These are phyloP conservation scores for Solanum piurae DNA, from an alignment of 257 asterid species.

Conservation along the genomic window DNA sequence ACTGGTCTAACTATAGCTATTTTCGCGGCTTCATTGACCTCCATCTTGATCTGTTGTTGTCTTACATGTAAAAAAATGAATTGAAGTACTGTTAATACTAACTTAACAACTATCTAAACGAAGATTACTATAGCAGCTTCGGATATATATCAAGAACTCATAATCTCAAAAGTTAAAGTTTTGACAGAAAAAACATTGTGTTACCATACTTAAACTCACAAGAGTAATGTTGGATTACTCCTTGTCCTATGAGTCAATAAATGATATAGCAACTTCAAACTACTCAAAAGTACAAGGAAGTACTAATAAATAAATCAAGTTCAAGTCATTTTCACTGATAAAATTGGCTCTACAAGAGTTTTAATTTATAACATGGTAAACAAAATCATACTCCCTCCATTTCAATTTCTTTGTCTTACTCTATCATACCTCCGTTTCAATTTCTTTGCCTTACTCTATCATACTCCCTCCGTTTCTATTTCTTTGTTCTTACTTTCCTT, in stretches of 20 bases:
- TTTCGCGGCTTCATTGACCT: constrained; percentile 36
- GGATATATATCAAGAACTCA: background rate
- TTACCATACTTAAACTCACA: background rate
- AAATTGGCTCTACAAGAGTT: background rate
- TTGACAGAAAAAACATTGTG: background rate
- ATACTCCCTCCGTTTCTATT: too few species aligned
- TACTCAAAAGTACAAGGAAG: background rate
- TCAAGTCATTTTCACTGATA: background rate
- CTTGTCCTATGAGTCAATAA: background rate
- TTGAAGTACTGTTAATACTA: background rate
- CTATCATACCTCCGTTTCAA: background rate
- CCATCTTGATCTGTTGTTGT: constrained; percentile 18
- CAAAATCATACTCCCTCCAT: background rate
- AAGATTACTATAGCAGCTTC: background rate
- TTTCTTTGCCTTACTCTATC: too few species aligned
- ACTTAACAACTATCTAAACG: background rate
- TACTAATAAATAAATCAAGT: background rate
- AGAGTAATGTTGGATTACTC: background rate
- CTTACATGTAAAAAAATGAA: background rate
- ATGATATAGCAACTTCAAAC: background rate
- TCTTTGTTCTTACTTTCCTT: background rate
- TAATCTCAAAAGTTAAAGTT: background rate
- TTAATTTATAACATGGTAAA: background rate
- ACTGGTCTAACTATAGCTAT: constrained; percentile 64
- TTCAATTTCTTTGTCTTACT: background rate